Evolutionary conservation across 2,329 filamentous ascomycete genomes (phyloP).

Genomic region (Cytospora piceicola): DNA sequence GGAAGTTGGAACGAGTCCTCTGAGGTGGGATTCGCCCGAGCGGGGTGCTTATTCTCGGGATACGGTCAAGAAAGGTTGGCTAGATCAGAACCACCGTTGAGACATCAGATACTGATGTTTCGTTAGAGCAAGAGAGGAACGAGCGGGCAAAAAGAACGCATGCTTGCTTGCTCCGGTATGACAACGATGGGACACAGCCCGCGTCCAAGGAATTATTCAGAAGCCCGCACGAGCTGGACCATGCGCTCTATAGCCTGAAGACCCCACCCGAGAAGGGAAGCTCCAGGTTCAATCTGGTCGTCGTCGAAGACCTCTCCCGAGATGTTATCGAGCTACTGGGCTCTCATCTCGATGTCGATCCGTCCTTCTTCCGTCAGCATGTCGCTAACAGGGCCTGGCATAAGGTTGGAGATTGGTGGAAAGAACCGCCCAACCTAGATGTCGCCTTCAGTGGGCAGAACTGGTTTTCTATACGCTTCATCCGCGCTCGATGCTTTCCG

Average conservation of each 20-base stretch:
- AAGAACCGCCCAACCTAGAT: background rate
- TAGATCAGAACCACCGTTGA: background rate
- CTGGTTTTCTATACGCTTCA: background rate
- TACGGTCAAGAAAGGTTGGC: background rate
- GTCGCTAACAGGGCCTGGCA: conserved; percentile 12
- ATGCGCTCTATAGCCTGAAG: background rate
- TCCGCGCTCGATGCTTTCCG: conserved; percentile 3
- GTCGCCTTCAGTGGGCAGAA: background rate
- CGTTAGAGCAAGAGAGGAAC: background rate
- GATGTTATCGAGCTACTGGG: conserved; percentile 14
- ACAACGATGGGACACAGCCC: background rate
- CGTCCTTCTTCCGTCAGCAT: conserved; percentile 11
- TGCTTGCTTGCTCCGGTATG: background rate
- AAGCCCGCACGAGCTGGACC: background rate
- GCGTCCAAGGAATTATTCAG: background rate
- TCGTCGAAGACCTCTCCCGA: conserved; percentile 9
- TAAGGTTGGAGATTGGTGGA: conserved; percentile 11
- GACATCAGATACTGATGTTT: background rate
- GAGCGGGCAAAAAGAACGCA: background rate
- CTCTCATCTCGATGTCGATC: background rate
- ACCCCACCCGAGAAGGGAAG: background rate
- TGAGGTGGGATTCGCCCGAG: conserved; percentile 1
- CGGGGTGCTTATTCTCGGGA: background rate
- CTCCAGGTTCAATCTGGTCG: background rate
- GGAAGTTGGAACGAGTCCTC: background rate